These are phyloP conservation scores for Bipolaris sorokiniana DNA, from an alignment of 2,329 filamentous ascomycete genomes.

Conservation along the genomic window DNA sequence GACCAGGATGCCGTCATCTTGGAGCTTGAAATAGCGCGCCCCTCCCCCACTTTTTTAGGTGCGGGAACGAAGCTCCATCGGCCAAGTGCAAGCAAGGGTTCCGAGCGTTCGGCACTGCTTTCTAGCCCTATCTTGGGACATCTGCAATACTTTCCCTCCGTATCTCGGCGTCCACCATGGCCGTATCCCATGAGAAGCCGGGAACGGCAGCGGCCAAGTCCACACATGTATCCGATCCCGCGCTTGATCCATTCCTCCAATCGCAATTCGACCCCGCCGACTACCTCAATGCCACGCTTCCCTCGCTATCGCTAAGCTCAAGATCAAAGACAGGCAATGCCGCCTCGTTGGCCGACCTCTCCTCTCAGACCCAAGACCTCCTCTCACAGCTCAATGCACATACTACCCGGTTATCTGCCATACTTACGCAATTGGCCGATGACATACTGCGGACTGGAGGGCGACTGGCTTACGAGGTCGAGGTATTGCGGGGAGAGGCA, in stretches of 20 bases:
- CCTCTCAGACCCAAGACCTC: constrained; percentile 80
- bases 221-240: constrained; percentile 71
- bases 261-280: constrained; percentile 81
- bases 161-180: constrained; percentile 32
- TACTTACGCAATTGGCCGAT: constrained; percentile 87
- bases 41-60: constrained; percentile 22
- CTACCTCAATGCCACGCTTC: constrained; percentile 82
- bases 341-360: constrained; percentile 75
- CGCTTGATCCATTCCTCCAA: constrained; percentile 75
- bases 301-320: constrained; percentile 64
- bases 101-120: constrained; percentile 23
- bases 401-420: constrained; percentile 79
- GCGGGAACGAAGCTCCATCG: constrained; percentile 7
- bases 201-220: constrained; percentile 23
- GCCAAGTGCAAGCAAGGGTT: constrained; percentile 7
- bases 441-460: constrained; percentile 91
- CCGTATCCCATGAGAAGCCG: constrained; percentile 28
- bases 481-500: constrained; percentile 88
- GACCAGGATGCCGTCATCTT: constrained; percentile 9
- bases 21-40: constrained; percentile 16
- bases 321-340: constrained; percentile 50
- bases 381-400: constrained; percentile 88
- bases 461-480: constrained; percentile 90
- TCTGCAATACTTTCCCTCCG: constrained; percentile 9
- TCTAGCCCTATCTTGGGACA: constrained; percentile 25